Evolutionary conservation across 805 yeast species (phyloP).

Genomic region (Cyberlindnera mississippiensis): DNA sequence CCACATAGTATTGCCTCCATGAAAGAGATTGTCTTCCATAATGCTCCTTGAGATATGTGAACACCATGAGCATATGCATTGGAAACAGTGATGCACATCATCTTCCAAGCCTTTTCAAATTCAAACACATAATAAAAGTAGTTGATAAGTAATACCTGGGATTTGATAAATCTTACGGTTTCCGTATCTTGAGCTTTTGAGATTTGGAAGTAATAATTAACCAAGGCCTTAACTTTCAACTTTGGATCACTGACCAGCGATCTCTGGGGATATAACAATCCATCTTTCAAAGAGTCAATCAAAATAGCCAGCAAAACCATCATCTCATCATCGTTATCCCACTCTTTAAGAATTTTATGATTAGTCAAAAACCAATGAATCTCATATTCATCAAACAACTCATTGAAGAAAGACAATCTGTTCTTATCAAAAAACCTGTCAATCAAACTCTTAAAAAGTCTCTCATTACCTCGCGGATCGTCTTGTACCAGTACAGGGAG

Average conservation of each 20-base stretch:
- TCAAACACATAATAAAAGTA: conserved; percentile 20
- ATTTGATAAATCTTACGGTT: conserved; percentile 13
- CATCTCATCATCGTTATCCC: conserved; percentile 22
- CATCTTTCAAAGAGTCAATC: conserved; percentile 20
- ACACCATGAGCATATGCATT: conserved; percentile 21
- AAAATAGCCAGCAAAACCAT: conserved; percentile 18
- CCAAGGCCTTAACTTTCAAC: conserved; percentile 4
- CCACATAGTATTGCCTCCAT: conserved; percentile 21
- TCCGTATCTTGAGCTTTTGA: conserved; percentile 19
- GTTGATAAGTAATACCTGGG: conserved; percentile 19
- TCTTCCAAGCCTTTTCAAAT: conserved; percentile 22
- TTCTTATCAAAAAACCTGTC: conserved; percentile 16
- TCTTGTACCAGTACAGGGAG: conserved; percentile 13
- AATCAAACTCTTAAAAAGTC: conserved; percentile 11
- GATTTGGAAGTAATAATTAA: conserved; percentile 18
- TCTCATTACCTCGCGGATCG: conserved; percentile 6
- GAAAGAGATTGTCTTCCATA: conserved; percentile 22
- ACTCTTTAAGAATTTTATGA: conserved; percentile 2
- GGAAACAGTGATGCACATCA: conserved; percentile 21
- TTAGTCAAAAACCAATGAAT: conserved; percentile 13
- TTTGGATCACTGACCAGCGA: conserved; percentile 4
- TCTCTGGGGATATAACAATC: conserved; percentile 3
- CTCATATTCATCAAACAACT: conserved; percentile 15
- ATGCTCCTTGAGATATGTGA: conserved; percentile 17
- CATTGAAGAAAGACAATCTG: conserved; percentile 14